Conservation (phyloP, 176 grass and related monocot genomes). For the Neostapfia colusana region DNA sequence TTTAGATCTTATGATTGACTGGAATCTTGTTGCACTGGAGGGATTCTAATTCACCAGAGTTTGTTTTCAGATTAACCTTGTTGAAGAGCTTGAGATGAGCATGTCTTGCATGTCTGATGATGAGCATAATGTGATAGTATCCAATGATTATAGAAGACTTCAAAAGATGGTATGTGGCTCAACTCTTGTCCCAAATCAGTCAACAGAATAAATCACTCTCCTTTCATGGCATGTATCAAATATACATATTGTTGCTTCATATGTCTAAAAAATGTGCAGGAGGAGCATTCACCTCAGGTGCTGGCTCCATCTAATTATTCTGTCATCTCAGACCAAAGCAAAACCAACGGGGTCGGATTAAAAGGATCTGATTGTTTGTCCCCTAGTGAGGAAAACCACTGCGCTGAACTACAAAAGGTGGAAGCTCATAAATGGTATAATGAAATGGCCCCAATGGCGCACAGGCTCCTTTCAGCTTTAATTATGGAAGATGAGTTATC, state of each 20-base stretch:
- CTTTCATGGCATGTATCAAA: not conserved
- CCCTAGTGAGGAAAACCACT: slow-evolving; percentile 13
- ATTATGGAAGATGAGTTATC: slow-evolving; percentile 60
- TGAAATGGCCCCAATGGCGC: slow-evolving; percentile 60
- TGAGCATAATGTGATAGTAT: slow-evolving; percentile 46
- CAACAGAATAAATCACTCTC: not conserved
- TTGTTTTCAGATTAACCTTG: slow-evolving; percentile 69
- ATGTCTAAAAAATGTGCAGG: slow-evolving; percentile 42
- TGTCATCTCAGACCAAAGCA: slow-evolving; percentile 36
- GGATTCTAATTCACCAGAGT: slow-evolving; percentile 7
- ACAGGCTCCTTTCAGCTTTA: slow-evolving; percentile 85
- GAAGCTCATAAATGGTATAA: slow-evolving; percentile 54
- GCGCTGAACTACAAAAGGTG: slow-evolving; percentile 28
- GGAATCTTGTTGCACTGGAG: slow-evolving; percentile 12
- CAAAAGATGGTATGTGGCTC: slow-evolving; percentile 28
- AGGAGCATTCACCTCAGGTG: slow-evolving; percentile 44
- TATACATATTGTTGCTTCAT: slow-evolving; percentile 16
- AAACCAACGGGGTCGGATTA: slow-evolving; percentile 37
- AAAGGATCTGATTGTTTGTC: slow-evolving; percentile 41
- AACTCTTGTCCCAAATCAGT: not conserved
- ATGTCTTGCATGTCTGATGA: slow-evolving; percentile 50
- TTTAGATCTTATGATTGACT: slow-evolving; percentile 23
- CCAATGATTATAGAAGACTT: slow-evolving; percentile 21
- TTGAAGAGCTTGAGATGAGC: slow-evolving; percentile 72
- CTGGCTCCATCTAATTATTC: slow-evolving; percentile 48